Evolutionary conservation across 1,139 yeast genomes (phyloP).

Genomic region (Suhomyces bribrorum): DNA sequence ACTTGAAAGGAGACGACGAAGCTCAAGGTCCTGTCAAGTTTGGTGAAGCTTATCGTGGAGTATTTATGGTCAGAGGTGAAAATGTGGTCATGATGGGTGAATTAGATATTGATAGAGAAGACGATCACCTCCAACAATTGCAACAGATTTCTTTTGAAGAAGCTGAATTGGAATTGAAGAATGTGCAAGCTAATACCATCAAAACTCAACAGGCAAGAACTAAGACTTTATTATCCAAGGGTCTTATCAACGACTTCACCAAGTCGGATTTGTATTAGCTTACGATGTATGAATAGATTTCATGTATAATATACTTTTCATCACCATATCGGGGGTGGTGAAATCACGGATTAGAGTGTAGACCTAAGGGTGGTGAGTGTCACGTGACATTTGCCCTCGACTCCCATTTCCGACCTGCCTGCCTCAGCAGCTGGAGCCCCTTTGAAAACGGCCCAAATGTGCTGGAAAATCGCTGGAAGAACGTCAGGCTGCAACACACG

Average conservation of each 20-base stretch:
- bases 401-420: neutral
- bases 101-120: constrained; percentile 86
- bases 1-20: constrained; percentile 40
- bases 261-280: constrained; percentile 51
- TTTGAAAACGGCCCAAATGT: neutral
- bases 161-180: constrained; percentile 52
- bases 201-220: constrained; percentile 49
- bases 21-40: constrained; percentile 44
- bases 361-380: neutral
- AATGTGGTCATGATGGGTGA: constrained; percentile 96
- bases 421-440: neutral
- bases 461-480: neutral
- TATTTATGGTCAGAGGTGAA: constrained; percentile 92
- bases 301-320: constrained; percentile 5
- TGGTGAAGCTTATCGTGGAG: constrained; percentile 78
- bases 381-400: neutral
- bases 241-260: constrained; percentile 59
- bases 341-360: neutral
- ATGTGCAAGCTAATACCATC: constrained; percentile 39
- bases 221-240: constrained; percentile 51
- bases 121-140: constrained; percentile 59
- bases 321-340: neutral
- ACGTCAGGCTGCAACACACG: neutral
- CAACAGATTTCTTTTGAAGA: constrained; percentile 60
- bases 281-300: constrained; percentile 4